Evolutionary conservation across 2,329 filamentous ascomycete genomes (phyloP).

Genomic region (Fusarium luffae): DNA sequence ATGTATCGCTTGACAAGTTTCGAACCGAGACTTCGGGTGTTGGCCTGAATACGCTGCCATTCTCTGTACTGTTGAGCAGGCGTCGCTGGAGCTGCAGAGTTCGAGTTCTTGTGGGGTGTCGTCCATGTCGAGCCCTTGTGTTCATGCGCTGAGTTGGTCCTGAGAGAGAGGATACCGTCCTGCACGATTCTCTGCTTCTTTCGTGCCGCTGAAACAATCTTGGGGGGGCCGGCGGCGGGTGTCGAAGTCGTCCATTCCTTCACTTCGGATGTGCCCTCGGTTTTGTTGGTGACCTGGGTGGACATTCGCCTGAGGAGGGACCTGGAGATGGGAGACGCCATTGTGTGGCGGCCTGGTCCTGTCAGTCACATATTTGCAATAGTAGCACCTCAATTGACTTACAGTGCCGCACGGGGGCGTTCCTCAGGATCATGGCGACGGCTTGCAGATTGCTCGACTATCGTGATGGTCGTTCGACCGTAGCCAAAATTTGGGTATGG

Average conservation of each 20-base stretch:
- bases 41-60: conserved; percentile 53
- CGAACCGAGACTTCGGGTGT: conserved; percentile 62
- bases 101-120: conserved; percentile 46
- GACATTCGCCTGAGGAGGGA: conserved; percentile 49
- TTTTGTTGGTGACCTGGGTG: conserved; percentile 40
- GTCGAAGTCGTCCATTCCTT: conserved; percentile 41
- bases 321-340: conserved; percentile 58
- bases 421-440: conserved; percentile 67
- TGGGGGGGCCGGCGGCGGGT: conserved; percentile 35
- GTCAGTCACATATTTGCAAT: conserved; percentile 19
- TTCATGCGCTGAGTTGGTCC: conserved; percentile 50
- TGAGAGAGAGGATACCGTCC: conserved; percentile 50
- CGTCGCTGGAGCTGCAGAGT: conserved; percentile 52
- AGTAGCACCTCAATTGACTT: conserved; percentile 44
- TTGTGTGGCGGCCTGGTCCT: conserved; percentile 62
- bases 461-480: conserved; percentile 37
- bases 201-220: conserved; percentile 40
- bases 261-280: conserved; percentile 23
- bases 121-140: conserved; percentile 51
- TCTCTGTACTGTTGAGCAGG: conserved; percentile 55
- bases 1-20: conserved; percentile 67
- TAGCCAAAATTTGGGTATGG: conserved; percentile 47
- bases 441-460: conserved; percentile 35
- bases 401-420: conserved; percentile 66
- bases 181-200: conserved; percentile 52